phyloP scores from a whole-genome alignment of 1,284 basidiomycete genomes.

The Rhodotorula mucilaginosa region DNA sequence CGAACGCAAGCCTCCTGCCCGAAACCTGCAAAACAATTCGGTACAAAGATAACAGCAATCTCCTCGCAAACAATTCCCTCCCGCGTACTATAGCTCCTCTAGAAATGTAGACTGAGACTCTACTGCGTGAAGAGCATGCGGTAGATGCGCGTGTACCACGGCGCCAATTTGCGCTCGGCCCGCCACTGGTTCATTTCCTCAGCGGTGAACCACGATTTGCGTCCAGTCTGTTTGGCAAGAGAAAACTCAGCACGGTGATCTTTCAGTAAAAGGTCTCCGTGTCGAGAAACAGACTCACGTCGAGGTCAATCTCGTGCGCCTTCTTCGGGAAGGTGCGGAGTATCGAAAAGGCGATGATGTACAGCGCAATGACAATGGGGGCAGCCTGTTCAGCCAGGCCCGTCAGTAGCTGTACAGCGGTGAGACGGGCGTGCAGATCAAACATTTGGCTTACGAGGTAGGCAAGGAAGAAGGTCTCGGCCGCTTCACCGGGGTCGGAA shows the following conservation, averaged over 20 bases:
- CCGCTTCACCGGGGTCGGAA: constrained; percentile 35
- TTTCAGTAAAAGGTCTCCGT: neutral
- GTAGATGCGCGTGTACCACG: constrained; percentile 45
- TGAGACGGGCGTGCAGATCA: neutral
- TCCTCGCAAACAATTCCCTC: too few species aligned
- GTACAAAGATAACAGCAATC: too few species aligned
- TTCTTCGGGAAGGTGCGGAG: constrained; percentile 48
- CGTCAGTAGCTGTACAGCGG: neutral
- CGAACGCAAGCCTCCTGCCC: too few species aligned
- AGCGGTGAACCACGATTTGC: constrained; percentile 52
- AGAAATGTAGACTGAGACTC: too few species aligned
- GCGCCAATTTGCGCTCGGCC: constrained; percentile 46
- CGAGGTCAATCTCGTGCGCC: constrained; percentile 51
- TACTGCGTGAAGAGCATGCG: constrained; percentile 47
- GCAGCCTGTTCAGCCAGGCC: constrained; percentile 6
- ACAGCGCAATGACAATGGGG: constrained; percentile 48
- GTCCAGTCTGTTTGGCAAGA: constrained; percentile 44
- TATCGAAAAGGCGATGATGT: constrained; percentile 46
- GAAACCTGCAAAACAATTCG: too few species aligned
- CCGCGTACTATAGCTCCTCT: too few species aligned
- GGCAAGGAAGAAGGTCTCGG: constrained; percentile 53
- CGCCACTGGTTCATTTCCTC: constrained; percentile 47
- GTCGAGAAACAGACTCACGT: constrained; percentile 30
- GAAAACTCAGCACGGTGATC: too few species aligned
- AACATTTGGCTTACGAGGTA: constrained; percentile 46